Evolutionary conservation across 305 asterid species (phyloP).

Genomic region (Withania somnifera): DNA sequence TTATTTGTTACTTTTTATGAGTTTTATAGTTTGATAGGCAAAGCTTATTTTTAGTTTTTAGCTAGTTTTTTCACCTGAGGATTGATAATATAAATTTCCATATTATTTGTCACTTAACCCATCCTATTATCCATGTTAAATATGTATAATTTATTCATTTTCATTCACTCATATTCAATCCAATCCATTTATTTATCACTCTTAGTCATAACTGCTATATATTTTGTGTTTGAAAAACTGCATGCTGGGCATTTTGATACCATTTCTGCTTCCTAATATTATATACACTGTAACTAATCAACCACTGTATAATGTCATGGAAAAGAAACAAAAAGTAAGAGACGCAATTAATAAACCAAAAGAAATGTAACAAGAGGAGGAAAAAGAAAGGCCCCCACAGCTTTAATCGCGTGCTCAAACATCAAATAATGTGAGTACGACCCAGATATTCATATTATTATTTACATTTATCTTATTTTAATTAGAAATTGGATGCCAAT

Average conservation of each 20-base stretch:
- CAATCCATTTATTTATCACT: too few relatives aligned
- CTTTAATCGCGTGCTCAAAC: constrained; percentile 30
- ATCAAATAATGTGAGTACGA: constrained; percentile 13
- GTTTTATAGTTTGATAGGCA: too few relatives aligned
- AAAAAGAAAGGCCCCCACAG: constrained; percentile 15
- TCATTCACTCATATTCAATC: too few relatives aligned
- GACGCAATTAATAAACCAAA: neutral
- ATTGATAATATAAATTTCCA: too few relatives aligned
- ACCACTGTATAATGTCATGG: neutral
- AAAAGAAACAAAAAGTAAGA: neutral
- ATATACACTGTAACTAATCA: neutral
- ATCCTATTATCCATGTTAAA: too few relatives aligned
- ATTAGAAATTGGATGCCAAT: neutral
- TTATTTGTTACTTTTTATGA: too few relatives aligned
- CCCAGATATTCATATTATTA: constrained; percentile 3
- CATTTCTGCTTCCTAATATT: neutral
- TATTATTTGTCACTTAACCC: too few relatives aligned
- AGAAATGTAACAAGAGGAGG: neutral
- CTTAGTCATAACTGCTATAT: too few relatives aligned
- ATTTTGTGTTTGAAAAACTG: neutral
- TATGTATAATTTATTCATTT: too few relatives aligned
- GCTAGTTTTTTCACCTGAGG: too few relatives aligned
- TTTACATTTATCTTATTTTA: neutral
- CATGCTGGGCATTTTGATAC: neutral
- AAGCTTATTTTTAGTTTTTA: too few relatives aligned